Conservation (phyloP, 768 basidiomycete species). For the Panaeolus papilionaceus region DNA sequence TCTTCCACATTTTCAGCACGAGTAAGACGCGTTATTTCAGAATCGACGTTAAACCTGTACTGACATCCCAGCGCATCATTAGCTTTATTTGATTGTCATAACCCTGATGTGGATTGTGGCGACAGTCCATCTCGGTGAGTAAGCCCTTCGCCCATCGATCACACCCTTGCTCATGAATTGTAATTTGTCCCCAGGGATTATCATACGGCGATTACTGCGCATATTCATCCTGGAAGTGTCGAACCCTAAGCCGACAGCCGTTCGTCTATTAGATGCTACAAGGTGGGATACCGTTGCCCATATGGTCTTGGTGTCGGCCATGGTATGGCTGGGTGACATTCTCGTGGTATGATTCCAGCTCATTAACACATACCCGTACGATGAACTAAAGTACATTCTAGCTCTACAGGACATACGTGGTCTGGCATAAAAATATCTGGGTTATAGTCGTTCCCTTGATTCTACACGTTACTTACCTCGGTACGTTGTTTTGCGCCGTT, state of each 20-base stretch:
- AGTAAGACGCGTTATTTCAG: neutral
- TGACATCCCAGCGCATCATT: neutral
- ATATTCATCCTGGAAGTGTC: slow-evolving; percentile 26
- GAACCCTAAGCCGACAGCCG: slow-evolving; percentile 23
- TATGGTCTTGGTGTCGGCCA: slow-evolving; percentile 22
- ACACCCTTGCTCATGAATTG: neutral
- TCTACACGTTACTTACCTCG: slow-evolving; percentile 27
- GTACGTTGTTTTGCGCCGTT: slow-evolving; percentile 15
- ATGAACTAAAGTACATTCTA: slow-evolving; percentile 6
- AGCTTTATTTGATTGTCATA: slow-evolving; percentile 31
- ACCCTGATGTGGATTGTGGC: slow-evolving; percentile 33
- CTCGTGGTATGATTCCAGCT: slow-evolving; percentile 23
- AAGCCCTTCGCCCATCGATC: neutral
- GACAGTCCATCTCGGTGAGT: slow-evolving; percentile 32
- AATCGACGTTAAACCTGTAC: neutral
- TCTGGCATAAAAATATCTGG: slow-evolving; percentile 30
- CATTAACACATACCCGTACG: neutral
- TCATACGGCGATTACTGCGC: slow-evolving; percentile 18
- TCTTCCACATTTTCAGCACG: neutral
- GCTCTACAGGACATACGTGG: slow-evolving; percentile 33
- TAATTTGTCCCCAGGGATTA: slow-evolving; percentile 20
- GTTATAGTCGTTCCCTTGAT: slow-evolving; percentile 29
- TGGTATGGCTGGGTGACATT: slow-evolving; percentile 29
- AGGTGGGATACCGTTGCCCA: slow-evolving; percentile 23
- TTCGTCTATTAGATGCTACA: neutral